Evolutionary conservation across 345 rosid species (phyloP).

Genomic region (Alliaria petiolata): DNA sequence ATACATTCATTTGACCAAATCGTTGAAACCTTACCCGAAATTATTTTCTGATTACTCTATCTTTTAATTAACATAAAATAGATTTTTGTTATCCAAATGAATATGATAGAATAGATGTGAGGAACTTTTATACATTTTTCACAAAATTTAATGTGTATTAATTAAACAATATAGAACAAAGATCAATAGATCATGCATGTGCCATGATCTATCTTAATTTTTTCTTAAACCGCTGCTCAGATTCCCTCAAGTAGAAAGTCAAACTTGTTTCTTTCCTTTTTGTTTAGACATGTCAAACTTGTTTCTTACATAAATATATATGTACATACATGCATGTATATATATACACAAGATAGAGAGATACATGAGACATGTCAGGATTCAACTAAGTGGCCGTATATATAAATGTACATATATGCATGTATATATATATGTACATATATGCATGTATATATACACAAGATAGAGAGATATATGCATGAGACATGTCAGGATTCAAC

Average conservation of each 20-base stretch:
- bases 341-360: neutral
- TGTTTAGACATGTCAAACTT: no score
- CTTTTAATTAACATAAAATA: neutral
- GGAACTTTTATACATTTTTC: neutral
- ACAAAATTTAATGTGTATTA: neutral
- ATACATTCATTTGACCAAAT: slow-evolving; percentile 10
- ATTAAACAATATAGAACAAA: slow-evolving; percentile 13
- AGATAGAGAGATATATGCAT: no score
- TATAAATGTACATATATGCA: no score
- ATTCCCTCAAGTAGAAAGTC: slow-evolving; percentile 28
- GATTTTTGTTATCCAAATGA: neutral
- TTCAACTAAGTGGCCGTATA: no score
- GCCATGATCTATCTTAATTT: slow-evolving; percentile 32
- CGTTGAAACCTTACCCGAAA: neutral
- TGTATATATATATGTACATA: no score
- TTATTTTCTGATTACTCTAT: neutral
- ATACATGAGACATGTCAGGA: neutral
- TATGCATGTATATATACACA: no score
- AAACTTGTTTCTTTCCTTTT: no score
- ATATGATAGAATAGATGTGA: no score
- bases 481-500: no score
- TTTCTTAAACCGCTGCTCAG: slow-evolving; percentile 12
- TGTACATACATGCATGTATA: no score
- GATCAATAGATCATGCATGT: slow-evolving; percentile 35
- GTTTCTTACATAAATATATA: no score